Evolutionary conservation across 441 rosid genomes (phyloP).

Genomic region (Geranium incanum): DNA sequence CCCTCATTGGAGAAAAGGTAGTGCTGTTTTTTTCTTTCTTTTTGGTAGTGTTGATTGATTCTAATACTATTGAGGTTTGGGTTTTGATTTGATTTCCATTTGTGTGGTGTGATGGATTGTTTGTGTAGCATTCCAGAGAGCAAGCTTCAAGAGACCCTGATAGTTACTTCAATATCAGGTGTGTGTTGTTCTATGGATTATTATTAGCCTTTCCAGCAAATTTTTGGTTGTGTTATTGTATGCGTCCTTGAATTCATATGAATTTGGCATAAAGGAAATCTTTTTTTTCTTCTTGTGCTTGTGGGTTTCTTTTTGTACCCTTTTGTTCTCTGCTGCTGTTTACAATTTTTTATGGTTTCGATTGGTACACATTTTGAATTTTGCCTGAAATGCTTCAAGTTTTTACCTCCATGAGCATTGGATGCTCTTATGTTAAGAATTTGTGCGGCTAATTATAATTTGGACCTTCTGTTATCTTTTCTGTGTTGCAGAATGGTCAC

Average conservation of each 20-base stretch:
- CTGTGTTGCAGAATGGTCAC: conserved; percentile 52
- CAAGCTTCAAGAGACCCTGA: conserved; percentile 86
- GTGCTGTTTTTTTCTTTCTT: not conserved
- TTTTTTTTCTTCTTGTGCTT: not conserved
- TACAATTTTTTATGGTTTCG: not conserved
- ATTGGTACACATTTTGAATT: not conserved
- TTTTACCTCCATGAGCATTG: conserved; percentile 4
- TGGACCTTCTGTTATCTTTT: not conserved
- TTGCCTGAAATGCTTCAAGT: not conserved
- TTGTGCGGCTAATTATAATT: not conserved
- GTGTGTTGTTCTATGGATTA: not conserved
- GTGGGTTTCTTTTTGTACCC: not conserved
- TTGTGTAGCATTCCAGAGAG: conserved; percentile 55
- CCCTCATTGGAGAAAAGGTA: conserved; percentile 79
- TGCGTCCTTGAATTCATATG: not conserved
- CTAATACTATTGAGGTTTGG: not conserved
- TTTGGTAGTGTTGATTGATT: not conserved
- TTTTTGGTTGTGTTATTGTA: not conserved
- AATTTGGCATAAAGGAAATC: not conserved
- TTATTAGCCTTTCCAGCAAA: not conserved
- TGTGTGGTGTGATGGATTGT: conserved; percentile 8
- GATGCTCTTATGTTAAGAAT: not conserved
- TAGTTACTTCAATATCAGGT: conserved; percentile 89
- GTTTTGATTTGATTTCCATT: not conserved
- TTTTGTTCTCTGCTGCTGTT: conserved; percentile 4